phyloP scores from a whole-genome alignment of 345 rosid species.

The Kandelia obovata region DNA sequence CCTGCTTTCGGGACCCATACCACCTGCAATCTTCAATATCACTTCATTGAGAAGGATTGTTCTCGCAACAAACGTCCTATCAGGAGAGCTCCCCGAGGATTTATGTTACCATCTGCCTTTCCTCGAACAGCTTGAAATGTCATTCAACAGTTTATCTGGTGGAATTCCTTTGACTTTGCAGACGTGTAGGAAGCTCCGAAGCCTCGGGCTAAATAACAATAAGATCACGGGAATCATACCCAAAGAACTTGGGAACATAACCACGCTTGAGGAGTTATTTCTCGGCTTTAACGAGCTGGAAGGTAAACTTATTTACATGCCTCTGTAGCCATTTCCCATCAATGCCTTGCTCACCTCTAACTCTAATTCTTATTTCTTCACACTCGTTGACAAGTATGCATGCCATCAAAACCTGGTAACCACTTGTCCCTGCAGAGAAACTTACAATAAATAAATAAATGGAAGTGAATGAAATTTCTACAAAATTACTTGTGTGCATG shows the following conservation, averaged over 20 bases:
- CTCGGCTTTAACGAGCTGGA: background rate
- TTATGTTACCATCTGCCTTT: background rate
- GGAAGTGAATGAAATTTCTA: no score
- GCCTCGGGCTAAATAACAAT: background rate
- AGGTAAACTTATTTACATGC: background rate
- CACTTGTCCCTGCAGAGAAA: no score
- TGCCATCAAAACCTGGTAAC: no score
- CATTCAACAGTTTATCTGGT: conserved; percentile 1
- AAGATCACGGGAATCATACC: conserved; percentile 12
- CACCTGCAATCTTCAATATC: conserved; percentile 1
- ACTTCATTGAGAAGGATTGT: background rate
- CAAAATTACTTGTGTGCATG: no score
- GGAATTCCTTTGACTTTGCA: conserved; percentile 6
- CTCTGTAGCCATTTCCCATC: background rate
- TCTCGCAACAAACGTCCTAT: background rate
- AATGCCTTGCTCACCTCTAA: background rate
- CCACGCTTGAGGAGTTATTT: conserved; percentile 1
- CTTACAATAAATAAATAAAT: no score
- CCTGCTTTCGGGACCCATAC: background rate
- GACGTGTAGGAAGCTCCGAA: background rate
- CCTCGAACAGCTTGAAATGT: background rate
- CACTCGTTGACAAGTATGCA: no score
- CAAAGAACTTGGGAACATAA: conserved; percentile 6
- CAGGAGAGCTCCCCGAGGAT: conserved; percentile 4
- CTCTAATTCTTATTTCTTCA: no score